Evolutionary conservation across 2,329 filamentous ascomycete species (phyloP).

Genomic region (Zasmidium citrigriseum): DNA sequence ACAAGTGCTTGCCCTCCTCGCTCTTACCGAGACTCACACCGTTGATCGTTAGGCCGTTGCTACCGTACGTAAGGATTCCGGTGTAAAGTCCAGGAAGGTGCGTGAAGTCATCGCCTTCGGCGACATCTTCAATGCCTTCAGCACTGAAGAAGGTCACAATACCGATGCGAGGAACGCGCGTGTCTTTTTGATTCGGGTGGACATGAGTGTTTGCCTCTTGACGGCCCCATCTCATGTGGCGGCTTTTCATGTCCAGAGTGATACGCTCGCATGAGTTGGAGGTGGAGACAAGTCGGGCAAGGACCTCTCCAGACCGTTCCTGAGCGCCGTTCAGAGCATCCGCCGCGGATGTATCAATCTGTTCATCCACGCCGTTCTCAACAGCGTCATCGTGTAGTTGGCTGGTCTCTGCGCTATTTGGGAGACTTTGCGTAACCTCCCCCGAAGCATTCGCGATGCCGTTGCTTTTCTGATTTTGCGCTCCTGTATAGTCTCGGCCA

Average conservation of each 20-base stretch:
- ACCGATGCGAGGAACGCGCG: conserved; percentile 75
- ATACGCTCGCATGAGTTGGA: conserved; percentile 66
- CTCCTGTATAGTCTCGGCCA: conserved; percentile 43
- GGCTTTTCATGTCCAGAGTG: conserved; percentile 65
- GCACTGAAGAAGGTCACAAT: conserved; percentile 75
- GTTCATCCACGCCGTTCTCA: conserved; percentile 15
- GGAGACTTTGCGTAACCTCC: conserved; percentile 2
- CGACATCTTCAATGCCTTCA: conserved; percentile 63
- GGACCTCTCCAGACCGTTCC: conserved; percentile 17
- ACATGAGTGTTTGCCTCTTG: conserved; percentile 66
- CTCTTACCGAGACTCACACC: conserved; percentile 63
- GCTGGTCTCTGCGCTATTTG: neutral
- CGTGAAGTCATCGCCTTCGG: conserved; percentile 53
- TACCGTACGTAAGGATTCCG: conserved; percentile 79
- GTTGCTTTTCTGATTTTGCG: conserved; percentile 23
- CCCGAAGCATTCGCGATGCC: conserved; percentile 10
- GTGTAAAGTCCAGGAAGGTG: conserved; percentile 59
- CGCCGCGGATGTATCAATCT: conserved; percentile 26
- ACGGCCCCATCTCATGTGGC: conserved; percentile 77
- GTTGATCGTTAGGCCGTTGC: conserved; percentile 75
- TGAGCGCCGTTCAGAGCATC: neutral
- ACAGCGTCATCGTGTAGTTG: neutral
- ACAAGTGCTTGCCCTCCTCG: conserved; percentile 55
- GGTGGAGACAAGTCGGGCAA: conserved; percentile 68
- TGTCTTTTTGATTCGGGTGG: conserved; percentile 64